Percentiles rank a stretch among this genome's conserved stretches.
Evolutionary conservation across 2,329 filamentous ascomycete species (phyloP).

Genomic region (Penicillium digitatum): DNA sequence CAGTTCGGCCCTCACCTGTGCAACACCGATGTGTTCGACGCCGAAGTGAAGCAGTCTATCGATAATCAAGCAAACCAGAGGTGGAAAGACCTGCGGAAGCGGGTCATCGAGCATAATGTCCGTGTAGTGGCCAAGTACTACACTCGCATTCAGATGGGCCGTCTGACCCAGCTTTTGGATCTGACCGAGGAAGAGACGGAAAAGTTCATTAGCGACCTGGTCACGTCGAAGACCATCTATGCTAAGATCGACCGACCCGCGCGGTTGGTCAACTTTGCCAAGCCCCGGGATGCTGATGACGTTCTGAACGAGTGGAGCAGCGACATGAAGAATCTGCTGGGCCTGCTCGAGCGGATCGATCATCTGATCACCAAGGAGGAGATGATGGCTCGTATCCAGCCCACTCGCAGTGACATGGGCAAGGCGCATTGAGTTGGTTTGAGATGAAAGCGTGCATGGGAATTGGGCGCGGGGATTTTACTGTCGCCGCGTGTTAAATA

Average conservation of each 20-base stretch:
- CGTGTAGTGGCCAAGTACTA: conserved; percentile 98
- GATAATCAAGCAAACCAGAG: conserved; percentile 79
- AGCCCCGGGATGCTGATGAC: conserved; percentile 91
- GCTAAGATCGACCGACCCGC: conserved; percentile 96
- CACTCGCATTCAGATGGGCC: conserved; percentile 89
- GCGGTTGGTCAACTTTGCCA: conserved; percentile 86
- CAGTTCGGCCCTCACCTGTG: conserved; percentile 85
- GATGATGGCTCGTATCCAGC: conserved; percentile 98
- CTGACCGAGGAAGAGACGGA: conserved; percentile 93
- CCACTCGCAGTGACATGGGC: conserved; percentile 43
- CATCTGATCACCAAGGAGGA: conserved; percentile 99
- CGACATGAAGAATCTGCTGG: conserved; percentile 92
- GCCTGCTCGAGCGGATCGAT: conserved; percentile 83
- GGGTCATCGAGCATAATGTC: conserved; percentile 98
- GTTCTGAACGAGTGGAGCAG: conserved; percentile 97
- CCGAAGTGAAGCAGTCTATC: conserved; percentile 55
- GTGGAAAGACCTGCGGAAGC: conserved; percentile 94
- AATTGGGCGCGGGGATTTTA: conserved; percentile 10
- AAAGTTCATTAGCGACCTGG: conserved; percentile 96
- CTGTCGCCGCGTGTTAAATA: conserved; percentile 30
- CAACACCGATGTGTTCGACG: conserved; percentile 83
- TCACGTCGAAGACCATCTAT: conserved; percentile 96
- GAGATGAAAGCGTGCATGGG: not conserved
- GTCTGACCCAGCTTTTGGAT: conserved; percentile 85
- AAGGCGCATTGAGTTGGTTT: conserved; percentile 33